phyloP scores from a whole-genome alignment of 495 filamentous ascomycete genomes.

The Hyaloscypha variabilis region DNA sequence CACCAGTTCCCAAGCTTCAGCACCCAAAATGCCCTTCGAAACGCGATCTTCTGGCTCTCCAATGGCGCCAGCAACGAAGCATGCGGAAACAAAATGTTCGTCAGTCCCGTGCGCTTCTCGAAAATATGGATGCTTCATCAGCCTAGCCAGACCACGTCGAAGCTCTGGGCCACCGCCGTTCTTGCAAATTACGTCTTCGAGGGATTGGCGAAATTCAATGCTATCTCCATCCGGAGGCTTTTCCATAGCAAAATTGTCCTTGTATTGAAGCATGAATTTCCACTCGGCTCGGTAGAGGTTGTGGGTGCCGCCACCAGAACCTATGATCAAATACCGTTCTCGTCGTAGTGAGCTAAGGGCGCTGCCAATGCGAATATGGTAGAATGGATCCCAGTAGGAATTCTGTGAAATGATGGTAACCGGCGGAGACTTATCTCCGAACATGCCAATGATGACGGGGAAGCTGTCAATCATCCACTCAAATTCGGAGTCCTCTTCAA shows the following conservation, averaged over 20 bases:
- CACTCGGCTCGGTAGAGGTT: conserved; percentile 66
- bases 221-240: conserved; percentile 56
- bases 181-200: conserved; percentile 53
- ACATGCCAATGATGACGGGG: conserved; percentile 66
- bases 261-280: conserved; percentile 59
- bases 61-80: conserved; percentile 58
- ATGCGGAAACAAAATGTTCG: conserved; percentile 63
- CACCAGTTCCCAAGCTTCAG: conserved; percentile 65
- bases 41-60: conserved; percentile 53
- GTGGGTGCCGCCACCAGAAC: conserved; percentile 64
- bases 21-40: conserved; percentile 43
- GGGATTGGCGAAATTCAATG: conserved; percentile 62
- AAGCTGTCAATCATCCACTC: conserved; percentile 70
- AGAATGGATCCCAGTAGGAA: conserved; percentile 61
- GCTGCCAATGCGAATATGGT: conserved; percentile 57
- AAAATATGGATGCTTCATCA: conserved; percentile 65
- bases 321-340: conserved; percentile 54
- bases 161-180: conserved; percentile 48
- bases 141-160: conserved; percentile 48
- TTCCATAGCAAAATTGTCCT: conserved; percentile 62
- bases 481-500: conserved; percentile 48
- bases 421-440: conserved; percentile 56
- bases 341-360: conserved; percentile 51
- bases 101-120: conserved; percentile 65
- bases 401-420: conserved; percentile 62